phyloP scores from a whole-genome alignment of 495 filamentous ascomycete genomes.

The Opeltia flavorubescens region DNA sequence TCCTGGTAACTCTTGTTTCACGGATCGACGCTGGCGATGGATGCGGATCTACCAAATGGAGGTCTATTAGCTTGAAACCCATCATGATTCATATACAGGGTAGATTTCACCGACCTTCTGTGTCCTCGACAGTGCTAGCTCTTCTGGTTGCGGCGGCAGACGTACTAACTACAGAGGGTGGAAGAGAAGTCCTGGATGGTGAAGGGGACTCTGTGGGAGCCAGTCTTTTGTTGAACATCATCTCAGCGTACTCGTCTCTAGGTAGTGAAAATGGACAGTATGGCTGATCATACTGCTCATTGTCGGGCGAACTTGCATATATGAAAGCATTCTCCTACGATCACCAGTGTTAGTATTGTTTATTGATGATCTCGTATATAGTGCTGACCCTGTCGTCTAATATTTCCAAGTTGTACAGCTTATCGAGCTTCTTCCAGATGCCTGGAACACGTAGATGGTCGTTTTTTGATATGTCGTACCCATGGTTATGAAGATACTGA shows the following conservation, averaged over 20 bases:
- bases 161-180: slow-evolving; percentile 17
- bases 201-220: slow-evolving; percentile 45
- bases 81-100: slow-evolving; percentile 2
- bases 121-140: slow-evolving; percentile 32
- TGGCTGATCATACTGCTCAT: slow-evolving; percentile 35
- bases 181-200: slow-evolving; percentile 35
- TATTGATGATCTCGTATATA: background rate
- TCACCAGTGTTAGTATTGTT: background rate
- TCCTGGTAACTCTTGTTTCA: slow-evolving; percentile 29
- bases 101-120: slow-evolving; percentile 38
- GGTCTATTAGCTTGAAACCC: slow-evolving; percentile 3
- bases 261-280: slow-evolving; percentile 67
- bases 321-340: slow-evolving; percentile 34
- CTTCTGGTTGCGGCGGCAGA: slow-evolving; percentile 22
- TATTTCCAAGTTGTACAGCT: slow-evolving; percentile 74
- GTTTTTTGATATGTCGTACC: slow-evolving; percentile 40
- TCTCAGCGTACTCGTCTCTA: slow-evolving; percentile 56
- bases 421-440: slow-evolving; percentile 78
- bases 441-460: slow-evolving; percentile 76
- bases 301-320: slow-evolving; percentile 47
- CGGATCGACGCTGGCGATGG: slow-evolving; percentile 35
- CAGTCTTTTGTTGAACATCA: slow-evolving; percentile 55
- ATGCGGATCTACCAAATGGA: slow-evolving; percentile 25
- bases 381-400: slow-evolving; percentile 66
- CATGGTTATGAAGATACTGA: slow-evolving; percentile 73